These are phyloP conservation scores for Salix dunnii DNA, from an alignment of 345 rosid genomes.

Conservation along the genomic window DNA sequence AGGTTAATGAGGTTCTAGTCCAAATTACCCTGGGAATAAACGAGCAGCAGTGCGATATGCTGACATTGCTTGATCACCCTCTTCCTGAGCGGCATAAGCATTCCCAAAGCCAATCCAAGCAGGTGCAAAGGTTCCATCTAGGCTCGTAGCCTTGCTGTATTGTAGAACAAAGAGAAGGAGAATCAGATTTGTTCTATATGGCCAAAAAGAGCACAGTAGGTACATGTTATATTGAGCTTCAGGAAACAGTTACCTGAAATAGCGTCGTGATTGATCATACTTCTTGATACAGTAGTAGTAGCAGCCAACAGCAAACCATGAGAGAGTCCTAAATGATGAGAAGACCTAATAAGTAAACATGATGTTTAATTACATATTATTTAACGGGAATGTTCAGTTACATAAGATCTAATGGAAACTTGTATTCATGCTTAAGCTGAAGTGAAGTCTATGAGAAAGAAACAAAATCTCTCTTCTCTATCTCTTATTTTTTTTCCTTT, in stretches of 20 bases:
- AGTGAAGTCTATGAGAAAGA: not conserved
- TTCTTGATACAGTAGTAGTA: conserved; percentile 72
- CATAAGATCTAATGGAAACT: not conserved
- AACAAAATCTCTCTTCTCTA: not conserved
- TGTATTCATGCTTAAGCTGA: not conserved
- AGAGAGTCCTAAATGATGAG: conserved; percentile 45
- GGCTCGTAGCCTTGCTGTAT: conserved; percentile 78
- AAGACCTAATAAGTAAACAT: conserved; percentile 4
- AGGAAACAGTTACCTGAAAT: conserved; percentile 62
- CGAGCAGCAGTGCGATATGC: conserved; percentile 94
- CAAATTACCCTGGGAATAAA: conserved; percentile 88
- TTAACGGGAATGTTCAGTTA: no score
- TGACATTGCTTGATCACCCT: conserved; percentile 97
- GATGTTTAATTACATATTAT: not conserved
- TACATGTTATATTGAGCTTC: conserved; percentile 2
- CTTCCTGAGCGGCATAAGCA: conserved; percentile 87
- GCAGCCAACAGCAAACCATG: conserved; percentile 86
- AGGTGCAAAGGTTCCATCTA: conserved; percentile 82
- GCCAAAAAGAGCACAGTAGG: not conserved
- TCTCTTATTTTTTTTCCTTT: not conserved
- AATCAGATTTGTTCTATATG: not conserved
- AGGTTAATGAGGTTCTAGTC: not conserved
- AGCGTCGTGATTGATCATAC: conserved; percentile 77
- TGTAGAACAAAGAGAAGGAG: conserved; percentile 9
- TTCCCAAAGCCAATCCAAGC: conserved; percentile 94